A percentile compares a stretch with the other conserved stretches of the same genome.
These are phyloP conservation scores for Tricholoma hemisulphureum DNA, from an alignment of 768 basidiomycete genomes.

Conservation along the genomic window DNA sequence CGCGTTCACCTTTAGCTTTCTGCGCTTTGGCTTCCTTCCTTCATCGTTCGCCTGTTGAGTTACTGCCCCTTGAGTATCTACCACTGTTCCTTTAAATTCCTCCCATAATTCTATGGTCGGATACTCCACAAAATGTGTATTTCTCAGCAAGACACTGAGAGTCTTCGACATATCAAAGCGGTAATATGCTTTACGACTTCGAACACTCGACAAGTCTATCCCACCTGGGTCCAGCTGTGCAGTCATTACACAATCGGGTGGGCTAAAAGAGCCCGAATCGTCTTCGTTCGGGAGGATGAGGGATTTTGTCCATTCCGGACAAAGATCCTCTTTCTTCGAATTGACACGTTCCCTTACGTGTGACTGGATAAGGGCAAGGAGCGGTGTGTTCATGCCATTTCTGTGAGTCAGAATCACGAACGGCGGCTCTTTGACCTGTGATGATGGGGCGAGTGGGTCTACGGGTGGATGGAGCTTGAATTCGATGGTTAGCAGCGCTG, in stretches of 20 bases:
- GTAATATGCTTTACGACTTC: slow-evolving; percentile 46
- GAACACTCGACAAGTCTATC: slow-evolving; percentile 13
- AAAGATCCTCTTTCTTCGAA: slow-evolving; percentile 42
- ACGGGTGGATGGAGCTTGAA: slow-evolving; percentile 61
- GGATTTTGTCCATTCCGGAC: slow-evolving; percentile 55
- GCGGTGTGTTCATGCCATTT: slow-evolving; percentile 49
- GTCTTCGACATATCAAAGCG: slow-evolving; percentile 51
- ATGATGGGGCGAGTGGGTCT: slow-evolving; percentile 42
- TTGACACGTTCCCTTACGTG: slow-evolving; percentile 41
- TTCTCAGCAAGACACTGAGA: slow-evolving; percentile 48
- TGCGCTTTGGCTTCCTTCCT: slow-evolving; percentile 48
- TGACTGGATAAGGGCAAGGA: slow-evolving; percentile 49
- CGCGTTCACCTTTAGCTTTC: slow-evolving; percentile 51
- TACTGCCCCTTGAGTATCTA: slow-evolving; percentile 51
- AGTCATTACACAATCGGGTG: slow-evolving; percentile 61
- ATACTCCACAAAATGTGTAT: slow-evolving; percentile 77
- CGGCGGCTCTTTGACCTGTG: slow-evolving; percentile 33
- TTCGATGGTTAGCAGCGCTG: slow-evolving; percentile 69
- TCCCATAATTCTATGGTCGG: slow-evolving; percentile 81
- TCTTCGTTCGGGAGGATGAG: slow-evolving; percentile 54
- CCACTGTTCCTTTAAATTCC: slow-evolving; percentile 60
- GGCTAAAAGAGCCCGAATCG: slow-evolving; percentile 52
- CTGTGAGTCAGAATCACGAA: slow-evolving; percentile 64
- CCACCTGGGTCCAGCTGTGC: slow-evolving; percentile 42
- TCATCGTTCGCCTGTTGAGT: slow-evolving; percentile 29